These are phyloP conservation scores for Saitozyma sp. DNA, from an alignment of 768 basidiomycete genomes.

Conservation along the genomic window DNA sequence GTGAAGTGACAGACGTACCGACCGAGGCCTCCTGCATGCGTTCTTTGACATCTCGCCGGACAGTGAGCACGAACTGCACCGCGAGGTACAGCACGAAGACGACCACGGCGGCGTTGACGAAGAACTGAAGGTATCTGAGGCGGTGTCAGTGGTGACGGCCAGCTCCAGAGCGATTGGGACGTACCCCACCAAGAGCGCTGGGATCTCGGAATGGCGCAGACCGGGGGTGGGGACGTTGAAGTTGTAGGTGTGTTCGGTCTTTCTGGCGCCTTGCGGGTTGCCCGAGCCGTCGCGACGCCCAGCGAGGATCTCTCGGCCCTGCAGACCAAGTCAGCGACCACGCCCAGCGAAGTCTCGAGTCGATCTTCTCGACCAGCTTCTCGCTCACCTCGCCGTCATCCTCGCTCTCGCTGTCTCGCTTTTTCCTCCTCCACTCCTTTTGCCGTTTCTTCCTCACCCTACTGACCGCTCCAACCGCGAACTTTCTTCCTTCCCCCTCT, in stretches of 20 bases:
- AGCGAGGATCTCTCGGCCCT: too few species aligned
- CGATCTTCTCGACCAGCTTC: not conserved
- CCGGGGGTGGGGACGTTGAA: slow-evolving; percentile 40
- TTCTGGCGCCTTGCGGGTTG: not conserved
- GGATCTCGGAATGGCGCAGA: slow-evolving; percentile 54
- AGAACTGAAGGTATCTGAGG: slow-evolving; percentile 83
- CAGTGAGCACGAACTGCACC: slow-evolving; percentile 81
- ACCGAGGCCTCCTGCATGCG: slow-evolving; percentile 83
- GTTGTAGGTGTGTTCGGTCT: slow-evolving; percentile 40
- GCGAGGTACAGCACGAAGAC: slow-evolving; percentile 79
- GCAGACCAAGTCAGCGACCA: not conserved
- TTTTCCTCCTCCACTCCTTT: slow-evolving; percentile 16
- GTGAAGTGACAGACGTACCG: slow-evolving; percentile 59
- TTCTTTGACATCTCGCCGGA: slow-evolving; percentile 85
- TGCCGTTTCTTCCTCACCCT: slow-evolving; percentile 33
- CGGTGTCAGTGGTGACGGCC: slow-evolving; percentile 6
- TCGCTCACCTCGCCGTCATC: slow-evolving; percentile 18
- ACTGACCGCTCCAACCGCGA: slow-evolving; percentile 28
- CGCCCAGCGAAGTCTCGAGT: not conserved
- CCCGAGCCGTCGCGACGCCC: not conserved
- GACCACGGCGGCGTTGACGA: slow-evolving; percentile 85
- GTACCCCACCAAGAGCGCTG: slow-evolving; percentile 83
- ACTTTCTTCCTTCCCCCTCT: slow-evolving; percentile 13
- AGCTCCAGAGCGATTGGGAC: slow-evolving; percentile 40
- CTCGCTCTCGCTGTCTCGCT: slow-evolving; percentile 10